Evolutionary conservation across 2,329 filamentous ascomycete species (phyloP), one percentile per base, ranked within the genome.

Genomic region (Clathrospora elynae): DNA sequence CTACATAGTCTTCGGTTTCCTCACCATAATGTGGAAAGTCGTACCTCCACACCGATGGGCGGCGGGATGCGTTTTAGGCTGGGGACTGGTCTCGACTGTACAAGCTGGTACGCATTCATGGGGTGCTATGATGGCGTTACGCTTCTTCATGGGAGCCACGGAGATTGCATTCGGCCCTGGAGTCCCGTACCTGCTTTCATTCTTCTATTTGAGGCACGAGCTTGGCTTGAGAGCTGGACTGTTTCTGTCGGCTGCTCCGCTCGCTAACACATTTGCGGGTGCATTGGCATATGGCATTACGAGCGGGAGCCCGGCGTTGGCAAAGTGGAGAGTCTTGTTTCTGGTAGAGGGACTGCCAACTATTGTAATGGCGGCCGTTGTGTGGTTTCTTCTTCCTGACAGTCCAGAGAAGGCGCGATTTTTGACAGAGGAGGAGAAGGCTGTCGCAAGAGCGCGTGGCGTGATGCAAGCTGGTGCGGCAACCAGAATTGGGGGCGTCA

Each of bases 231-330:
- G 81, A 3, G 76, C 76, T 36, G 81, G 80, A 2, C 61, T 84
- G 14, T 84, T 83, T 49, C 48, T 75, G 16, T 62, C 62, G 8
- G 72, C 72, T 3, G 83, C 84, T 0, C 84, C 85, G 1, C 77
- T 95, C 3, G 89, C 90, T 2, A 93, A 88, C 28, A 85, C 84
- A 1, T 91, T 95, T 63, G 88, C 89, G 0, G 84, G 84, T 2
- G 83, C 82, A 3, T 71, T 86, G 7, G 67, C 67, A 7, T 70
- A 67, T 46, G 67, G 62, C 4, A 85, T 88, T 61, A 83, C 82
- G 6, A 79, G 80, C 18, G 81, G 83, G 9, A 74, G 78, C 55
- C 72, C 75, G 2, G 42, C 40, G 5, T 66, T 88, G 29, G 76
- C 80, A 2, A 80, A 77, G 42, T 90, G 86, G 87, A 77, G 82